Base-by-base conservation (phyloP, 2,329 filamentous ascomycete genomes). In the Penicillium sp. region DNA sequence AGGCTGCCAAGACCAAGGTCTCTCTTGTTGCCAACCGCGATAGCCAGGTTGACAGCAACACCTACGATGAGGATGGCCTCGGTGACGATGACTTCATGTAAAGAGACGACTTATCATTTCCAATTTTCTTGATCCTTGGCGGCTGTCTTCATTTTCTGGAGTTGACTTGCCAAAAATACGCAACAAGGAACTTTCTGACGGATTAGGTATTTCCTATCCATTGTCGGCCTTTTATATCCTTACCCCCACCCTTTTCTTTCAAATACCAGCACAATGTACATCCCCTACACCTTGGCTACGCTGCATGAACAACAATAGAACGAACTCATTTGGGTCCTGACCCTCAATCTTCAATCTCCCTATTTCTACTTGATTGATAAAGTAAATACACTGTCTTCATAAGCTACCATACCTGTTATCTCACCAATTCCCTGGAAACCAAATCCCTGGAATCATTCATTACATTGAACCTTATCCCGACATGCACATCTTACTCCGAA, bases 1-100 rank as follows among this genome's bases (percentile, higher is more conserved):
- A 98, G 85, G 93, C 93, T 4, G 90, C 91, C 61, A 98, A 98
- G 87, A 96, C 90, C 39, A 99, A 99, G 87, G 86, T 90, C 19
- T 88, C 86, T 7, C 81, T 98, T 50, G 89, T 90, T 54, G 87
- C 58, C 79, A 77, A 70, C 79, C 88, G 71, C 78, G 82, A 78
- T 74, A 83, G 69, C 77, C 75, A 67, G 82, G 82, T 74, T 61
- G 93, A 98, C 75, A 87, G 85, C n/a, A 85, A 83, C 55, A 81
- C 86, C 48, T 96, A 98, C 70, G 90, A 91, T 29, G 90, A 91
- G 59, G 93, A 91, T 78, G 93, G 96, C 85, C 91, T 82, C 83
- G 92, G 88, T 53, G 78, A 80, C 62, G 78, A 78, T 67, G 78
- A 80, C 61, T 80, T 80, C 63, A 80, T 80, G 78, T 80, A 73